Evolutionary conservation across 345 rosid genomes (phyloP).

Genomic region (Brassica rapa): DNA sequence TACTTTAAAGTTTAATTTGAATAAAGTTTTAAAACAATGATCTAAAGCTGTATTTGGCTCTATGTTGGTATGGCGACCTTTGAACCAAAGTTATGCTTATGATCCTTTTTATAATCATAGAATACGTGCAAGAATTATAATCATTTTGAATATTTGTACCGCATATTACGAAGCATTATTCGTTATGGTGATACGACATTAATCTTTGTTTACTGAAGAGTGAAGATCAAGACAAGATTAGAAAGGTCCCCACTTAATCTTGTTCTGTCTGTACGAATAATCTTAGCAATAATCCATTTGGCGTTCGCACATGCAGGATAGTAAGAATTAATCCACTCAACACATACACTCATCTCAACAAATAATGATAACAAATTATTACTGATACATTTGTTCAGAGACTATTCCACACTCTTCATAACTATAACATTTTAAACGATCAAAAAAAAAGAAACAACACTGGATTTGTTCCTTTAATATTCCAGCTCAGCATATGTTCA

Average conservation of each 20-base stretch:
- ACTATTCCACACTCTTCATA: not conserved
- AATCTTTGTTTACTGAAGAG: not conserved
- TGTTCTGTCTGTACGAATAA: not conserved
- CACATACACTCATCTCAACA: not conserved
- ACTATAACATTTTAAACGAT: not conserved
- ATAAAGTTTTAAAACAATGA: not conserved
- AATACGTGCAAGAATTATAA: not conserved
- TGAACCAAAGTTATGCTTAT: not conserved
- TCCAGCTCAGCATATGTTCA: conserved; percentile 6
- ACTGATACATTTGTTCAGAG: not conserved
- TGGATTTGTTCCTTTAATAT: conserved; percentile 9
- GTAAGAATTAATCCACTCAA: not conserved
- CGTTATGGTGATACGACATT: conserved; percentile 1
- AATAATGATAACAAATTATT: not conserved
- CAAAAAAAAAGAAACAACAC: not conserved
- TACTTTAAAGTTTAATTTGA: not conserved
- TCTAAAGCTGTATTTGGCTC: not conserved
- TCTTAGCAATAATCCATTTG: conserved; percentile 10
- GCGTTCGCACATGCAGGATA: conserved; percentile 14
- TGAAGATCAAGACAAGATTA: not conserved
- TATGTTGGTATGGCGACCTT: not conserved
- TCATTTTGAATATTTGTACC: not conserved
- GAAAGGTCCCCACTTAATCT: not conserved
- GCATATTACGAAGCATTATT: conserved; percentile 12
- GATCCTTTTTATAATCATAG: not conserved